Evolutionary conservation across 2,329 filamentous ascomycete species (phyloP).

Genomic region (Ophiostoma tasmaniense): DNA sequence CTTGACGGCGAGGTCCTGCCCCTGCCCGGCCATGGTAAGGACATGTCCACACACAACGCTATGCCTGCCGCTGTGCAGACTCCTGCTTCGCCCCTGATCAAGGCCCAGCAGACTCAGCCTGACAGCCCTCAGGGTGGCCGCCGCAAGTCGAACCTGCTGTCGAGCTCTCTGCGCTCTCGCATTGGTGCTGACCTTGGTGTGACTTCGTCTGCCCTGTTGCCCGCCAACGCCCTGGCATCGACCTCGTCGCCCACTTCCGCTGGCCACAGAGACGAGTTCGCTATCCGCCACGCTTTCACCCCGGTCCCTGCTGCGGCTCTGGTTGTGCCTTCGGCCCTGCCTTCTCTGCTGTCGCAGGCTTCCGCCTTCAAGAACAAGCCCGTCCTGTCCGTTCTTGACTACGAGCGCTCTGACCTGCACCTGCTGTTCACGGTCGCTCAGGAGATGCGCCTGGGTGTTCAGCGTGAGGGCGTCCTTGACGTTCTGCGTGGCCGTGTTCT

Average conservation of each 20-base stretch:
- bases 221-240: neutral
- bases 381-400: constrained; percentile 86
- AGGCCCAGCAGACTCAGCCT: constrained; percentile 34
- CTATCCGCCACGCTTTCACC: neutral
- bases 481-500: constrained; percentile 79
- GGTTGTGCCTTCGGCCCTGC: constrained; percentile 34
- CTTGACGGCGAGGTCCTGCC: constrained; percentile 58
- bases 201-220: constrained; percentile 16
- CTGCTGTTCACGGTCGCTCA: constrained; percentile 92
- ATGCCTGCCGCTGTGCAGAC: constrained; percentile 34
- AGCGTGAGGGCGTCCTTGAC: constrained; percentile 82
- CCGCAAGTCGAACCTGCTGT: constrained; percentile 28
- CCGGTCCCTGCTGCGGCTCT: neutral
- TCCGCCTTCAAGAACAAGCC: constrained; percentile 86
- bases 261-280: constrained; percentile 29
- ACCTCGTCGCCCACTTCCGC: constrained; percentile 25
- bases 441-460: constrained; percentile 93
- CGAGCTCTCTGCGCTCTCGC: constrained; percentile 27
- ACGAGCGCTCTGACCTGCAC: constrained; percentile 79
- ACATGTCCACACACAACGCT: constrained; percentile 63
- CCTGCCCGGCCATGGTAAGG: constrained; percentile 53
- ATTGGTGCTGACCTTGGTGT: constrained; percentile 15
- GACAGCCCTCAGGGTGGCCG: constrained; percentile 20
- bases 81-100: constrained; percentile 50
- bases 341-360: constrained; percentile 60